These are phyloP conservation scores for Pestalotiopsis sp. DNA, from an alignment of 2,329 filamentous ascomycete genomes.

Conservation along the genomic window DNA sequence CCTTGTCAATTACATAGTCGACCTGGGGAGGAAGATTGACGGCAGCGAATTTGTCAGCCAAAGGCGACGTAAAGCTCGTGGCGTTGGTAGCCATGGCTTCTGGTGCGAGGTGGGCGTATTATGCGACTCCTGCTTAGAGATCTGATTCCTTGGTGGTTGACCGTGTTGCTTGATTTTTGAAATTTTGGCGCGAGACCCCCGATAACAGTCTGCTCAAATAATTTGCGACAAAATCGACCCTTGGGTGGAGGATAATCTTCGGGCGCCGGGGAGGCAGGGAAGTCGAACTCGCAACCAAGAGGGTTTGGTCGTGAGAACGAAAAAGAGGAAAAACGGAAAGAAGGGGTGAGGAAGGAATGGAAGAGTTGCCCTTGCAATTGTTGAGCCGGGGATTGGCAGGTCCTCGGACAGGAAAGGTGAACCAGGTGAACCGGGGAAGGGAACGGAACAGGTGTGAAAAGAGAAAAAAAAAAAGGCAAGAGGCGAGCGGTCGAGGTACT, in stretches of 20 bases:
- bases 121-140: neutral
- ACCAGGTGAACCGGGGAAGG: neutral
- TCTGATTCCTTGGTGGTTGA: neutral
- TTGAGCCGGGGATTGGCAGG: neutral
- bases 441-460: neutral
- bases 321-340: neutral
- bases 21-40: conserved; percentile 58
- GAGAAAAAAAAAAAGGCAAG: neutral
- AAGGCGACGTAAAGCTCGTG: conserved; percentile 67
- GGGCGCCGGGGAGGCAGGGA: neutral
- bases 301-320: neutral
- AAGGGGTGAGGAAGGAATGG: neutral
- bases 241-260: neutral
- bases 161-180: neutral
- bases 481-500: too few relatives aligned
- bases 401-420: neutral
- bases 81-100: conserved; percentile 60
- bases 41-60: conserved; percentile 59
- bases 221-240: neutral
- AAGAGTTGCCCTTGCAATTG: neutral
- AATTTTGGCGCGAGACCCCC: neutral
- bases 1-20: conserved; percentile 55
- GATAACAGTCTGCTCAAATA: neutral
- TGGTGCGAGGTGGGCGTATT: neutral
- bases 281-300: neutral